Percentiles rank a stretch among this genome's conserved stretches.
phyloP scores from a whole-genome alignment of 495 filamentous ascomycete species.

The Lichenothelia convexa region DNA sequence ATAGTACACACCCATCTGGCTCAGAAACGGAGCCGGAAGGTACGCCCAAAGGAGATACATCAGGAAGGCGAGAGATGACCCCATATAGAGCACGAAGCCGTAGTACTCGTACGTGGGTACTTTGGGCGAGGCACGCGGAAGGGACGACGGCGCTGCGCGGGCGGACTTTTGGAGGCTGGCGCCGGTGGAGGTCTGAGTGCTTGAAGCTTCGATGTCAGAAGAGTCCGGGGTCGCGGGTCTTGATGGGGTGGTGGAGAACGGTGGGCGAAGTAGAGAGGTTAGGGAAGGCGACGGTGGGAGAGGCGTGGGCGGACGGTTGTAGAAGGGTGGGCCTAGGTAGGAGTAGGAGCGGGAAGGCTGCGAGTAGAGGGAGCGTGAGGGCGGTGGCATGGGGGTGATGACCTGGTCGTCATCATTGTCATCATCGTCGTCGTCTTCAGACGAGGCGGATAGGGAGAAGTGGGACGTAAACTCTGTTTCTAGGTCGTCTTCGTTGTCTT shows the following conservation, averaged over 20 bases:
- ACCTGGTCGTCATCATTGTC: conserved; percentile 8
- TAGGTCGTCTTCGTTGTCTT: conserved; percentile 15
- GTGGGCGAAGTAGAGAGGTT: conserved; percentile 81
- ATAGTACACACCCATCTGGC: conserved; percentile 87
- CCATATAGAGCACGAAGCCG: conserved; percentile 88
- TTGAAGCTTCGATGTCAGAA: conserved; percentile 65
- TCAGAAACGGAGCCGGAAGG: conserved; percentile 76
- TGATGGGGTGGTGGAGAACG: conserved; percentile 45
- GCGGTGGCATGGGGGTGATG: conserved; percentile 2
- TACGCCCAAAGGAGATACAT: conserved; percentile 92
- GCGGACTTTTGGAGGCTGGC: conserved; percentile 44
- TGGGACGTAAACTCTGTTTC: conserved; percentile 4
- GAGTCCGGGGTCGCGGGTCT: conserved; percentile 81
- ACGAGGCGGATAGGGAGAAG: conserved; percentile 9
- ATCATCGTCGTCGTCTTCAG: conserved; percentile 1
- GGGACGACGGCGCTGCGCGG: conserved; percentile 41
- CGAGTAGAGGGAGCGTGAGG: conserved; percentile 9
- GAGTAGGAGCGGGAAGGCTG: conserved; percentile 16
- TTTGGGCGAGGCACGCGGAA: conserved; percentile 75
- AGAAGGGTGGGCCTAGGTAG: conserved; percentile 25
- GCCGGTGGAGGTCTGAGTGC: conserved; percentile 30
- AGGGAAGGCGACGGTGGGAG: conserved; percentile 84
- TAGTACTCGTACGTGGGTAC: conserved; percentile 99
- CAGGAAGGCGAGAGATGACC: conserved; percentile 58
- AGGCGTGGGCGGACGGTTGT: conserved; percentile 36